Base-by-base conservation (phyloP, 2,329 filamentous ascomycete genomes). In the Knufia fluminis region DNA sequence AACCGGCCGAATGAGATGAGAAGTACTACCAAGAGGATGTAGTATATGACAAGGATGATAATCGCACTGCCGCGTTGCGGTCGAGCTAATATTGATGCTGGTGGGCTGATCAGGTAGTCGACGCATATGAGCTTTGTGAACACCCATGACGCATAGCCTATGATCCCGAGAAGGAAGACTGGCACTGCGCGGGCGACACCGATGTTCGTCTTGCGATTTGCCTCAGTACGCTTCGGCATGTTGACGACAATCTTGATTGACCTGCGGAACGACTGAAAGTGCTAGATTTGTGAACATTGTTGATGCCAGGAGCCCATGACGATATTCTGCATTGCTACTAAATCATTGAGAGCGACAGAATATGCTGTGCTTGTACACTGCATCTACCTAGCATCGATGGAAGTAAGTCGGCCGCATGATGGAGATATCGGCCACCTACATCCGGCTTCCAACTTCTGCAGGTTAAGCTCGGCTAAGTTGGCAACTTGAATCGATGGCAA, bases 61-160 rank as follows among this genome's bases (percentile, higher is more conserved):
- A 83, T 76, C 36, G 82, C 87, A 24, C 80, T 69, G 48, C 77
- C 75, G 51, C 69, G 62, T 70, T 76, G 67, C 62, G 66, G 64
- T 60, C 63, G 40, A 62, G 60, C 57, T 24, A 35, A 24, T 58
- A 64, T 64, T 52, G 66, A 60, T 47, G 64, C 60, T 44, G 68
- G 62, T 20, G 75, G 71, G 48, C 71, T 65, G 53, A 89, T 71
- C 40, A 94, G 76, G 62, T 87, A 90, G 58, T 85, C 71, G 57
- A 91, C 71, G 63, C 83, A 85, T 53, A 89, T 67, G 40, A 75
- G 74, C 54, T 76, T 80, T 43, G 85, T 78, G 43, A 89, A 65
- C 12, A 81, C 80, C 68, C 85, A 95, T 28, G 80, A 84, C 17
- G 78, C 78, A 65, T 86, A 88, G 32, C 74, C 80, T 53, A 86